Base-by-base conservation (phyloP, 2,329 filamentous ascomycete genomes). In the Diaporthe citriasiana region DNA sequence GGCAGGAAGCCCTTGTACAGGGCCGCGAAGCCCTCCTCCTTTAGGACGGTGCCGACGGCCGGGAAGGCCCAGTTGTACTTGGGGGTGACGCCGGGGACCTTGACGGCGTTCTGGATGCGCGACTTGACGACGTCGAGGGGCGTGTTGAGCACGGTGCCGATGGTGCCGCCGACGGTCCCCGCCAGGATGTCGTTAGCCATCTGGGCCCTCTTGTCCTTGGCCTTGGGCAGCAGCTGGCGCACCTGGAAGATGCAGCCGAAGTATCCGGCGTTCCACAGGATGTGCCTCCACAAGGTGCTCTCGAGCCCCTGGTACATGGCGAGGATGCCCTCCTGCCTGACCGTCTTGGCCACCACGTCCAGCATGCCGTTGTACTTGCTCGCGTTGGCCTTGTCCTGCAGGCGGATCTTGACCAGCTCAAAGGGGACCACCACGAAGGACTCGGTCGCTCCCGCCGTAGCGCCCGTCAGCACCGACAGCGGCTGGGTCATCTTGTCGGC, bases 51-150 rank as follows among this genome's bases (percentile, higher is more conserved):
- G 73, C 90, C 92, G 68, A 98, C 88, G 30, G 95, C 92, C 60
- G 95, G 94, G 90, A 93, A 98, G 42, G 97, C 97, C 97, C 97
- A 99, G 90, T 98, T 98, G 88, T 99, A 99, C 89, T 99, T 99
- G 81, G 94, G 94, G 30, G 91, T 85, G 71, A 90, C 88, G 7
- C 97, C 97, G n/a, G 93, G 83, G 51, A 97, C 87, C 88, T 94
- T 96, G 78, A 94, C 89, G 72, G 91, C 95, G 86, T 99, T 99
- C 85, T 99, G 97, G 78, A 99, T 99, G 77, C 97, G 93, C 78
- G 94, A 97, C 90, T 99, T 99, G 86, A 98, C 95, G 27, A 98
- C 96, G 81, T 98, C 95, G 90, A 97, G 92, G 73, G 95, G 95
- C 1, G 95, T 98, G 88, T 98, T 98, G 76, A 98, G 82, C 57